Base-by-base conservation (phyloP, 1,284 basidiomycete genomes). In the Tilletiaria anomala region DNA sequence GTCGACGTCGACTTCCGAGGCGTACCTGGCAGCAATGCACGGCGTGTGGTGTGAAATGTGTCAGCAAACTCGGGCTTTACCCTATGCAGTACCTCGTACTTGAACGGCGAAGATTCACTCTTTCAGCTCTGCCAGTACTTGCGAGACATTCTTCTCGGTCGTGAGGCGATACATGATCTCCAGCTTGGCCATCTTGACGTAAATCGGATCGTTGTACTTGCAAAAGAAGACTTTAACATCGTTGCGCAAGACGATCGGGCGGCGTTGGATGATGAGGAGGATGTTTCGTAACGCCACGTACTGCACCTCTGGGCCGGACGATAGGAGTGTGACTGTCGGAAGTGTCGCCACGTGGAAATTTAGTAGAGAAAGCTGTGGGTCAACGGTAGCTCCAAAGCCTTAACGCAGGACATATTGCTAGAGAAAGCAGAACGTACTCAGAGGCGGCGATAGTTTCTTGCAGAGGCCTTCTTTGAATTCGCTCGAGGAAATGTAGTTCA, bases 221-320 rank as follows among this genome's bases (percentile, higher is more conserved):
- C 89, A 96, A 71, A 97, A 99, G 71, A 99, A 97, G 16, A 94
- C 87, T 51, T 88, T 84, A 68, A 99, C 89, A 62, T 97, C 91
- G 68, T 94, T 93, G 68, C 86, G 83, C 39, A 99, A 73, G 12
- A 97, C 85, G 31, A 80, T 71, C 6, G 91, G 88, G 39, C 93
- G 76, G 44, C 93, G 77, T 69, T 97, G 93, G 47, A 97, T 87
- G 54, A 97, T 85, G 22, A 97, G 76, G 33, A 96, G 77, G 61
- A 99, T 97, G 67, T 97, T 97, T 42, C 93, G 77, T 20, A 99
- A 72, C 0, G 89, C 86, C 26, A 97, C 89, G 70, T 96, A 99
- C 75, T 97, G 93, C 1, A 99, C 88, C 68, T 97, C 91, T 2
- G 89, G 88, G 5, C 91, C 88, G 2, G 88, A 93, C 0, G 89